A percentile compares a stretch with the other conserved stretches of the same genome.
These are phyloP conservation scores for Psilocybe sp. DNA, from an alignment of 768 basidiomycete species.

Conservation along the genomic window DNA sequence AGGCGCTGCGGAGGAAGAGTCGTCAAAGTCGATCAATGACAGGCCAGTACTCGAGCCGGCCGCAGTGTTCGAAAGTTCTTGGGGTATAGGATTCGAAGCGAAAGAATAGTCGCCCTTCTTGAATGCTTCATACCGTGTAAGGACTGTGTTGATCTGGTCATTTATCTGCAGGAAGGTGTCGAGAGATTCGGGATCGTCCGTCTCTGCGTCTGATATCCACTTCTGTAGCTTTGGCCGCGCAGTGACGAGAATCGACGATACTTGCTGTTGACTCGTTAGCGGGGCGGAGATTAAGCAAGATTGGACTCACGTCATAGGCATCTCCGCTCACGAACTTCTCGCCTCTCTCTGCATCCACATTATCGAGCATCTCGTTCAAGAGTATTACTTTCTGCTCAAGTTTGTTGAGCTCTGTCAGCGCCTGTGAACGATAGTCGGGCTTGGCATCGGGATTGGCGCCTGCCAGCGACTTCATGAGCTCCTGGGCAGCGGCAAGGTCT, in stretches of 20 bases:
- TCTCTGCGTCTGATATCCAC: conserved; percentile 94
- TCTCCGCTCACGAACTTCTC: conserved; percentile 88
- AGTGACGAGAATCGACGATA: conserved; percentile 72
- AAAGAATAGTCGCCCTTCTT: conserved; percentile 84
- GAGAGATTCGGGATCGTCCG: conserved; percentile 86
- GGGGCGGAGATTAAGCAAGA: background rate
- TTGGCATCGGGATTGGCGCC: conserved; percentile 95
- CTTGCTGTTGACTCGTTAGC: conserved; percentile 58
- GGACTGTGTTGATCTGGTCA: conserved; percentile 93
- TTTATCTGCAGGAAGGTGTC: conserved; percentile 95
- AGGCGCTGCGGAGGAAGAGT: conserved; percentile 27
- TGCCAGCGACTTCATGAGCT: conserved; percentile 93
- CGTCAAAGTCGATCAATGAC: conserved; percentile 82
- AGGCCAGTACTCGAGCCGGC: conserved; percentile 17
- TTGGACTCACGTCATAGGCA: conserved; percentile 76
- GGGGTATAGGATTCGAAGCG: conserved; percentile 66
- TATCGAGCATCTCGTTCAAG: conserved; percentile 97
- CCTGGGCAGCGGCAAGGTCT: conserved; percentile 93
- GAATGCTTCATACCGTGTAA: conserved; percentile 89
- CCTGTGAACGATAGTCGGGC: conserved; percentile 90
- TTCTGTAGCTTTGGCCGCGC: conserved; percentile 96
- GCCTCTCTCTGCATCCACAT: conserved; percentile 66
- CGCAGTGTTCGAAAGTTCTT: conserved; percentile 42
- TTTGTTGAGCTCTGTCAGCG: conserved; percentile 87
- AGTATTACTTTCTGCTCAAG: conserved; percentile 93